These are phyloP conservation scores for Mycena epipterygia DNA, from an alignment of 768 basidiomycete genomes.

Conservation along the genomic window DNA sequence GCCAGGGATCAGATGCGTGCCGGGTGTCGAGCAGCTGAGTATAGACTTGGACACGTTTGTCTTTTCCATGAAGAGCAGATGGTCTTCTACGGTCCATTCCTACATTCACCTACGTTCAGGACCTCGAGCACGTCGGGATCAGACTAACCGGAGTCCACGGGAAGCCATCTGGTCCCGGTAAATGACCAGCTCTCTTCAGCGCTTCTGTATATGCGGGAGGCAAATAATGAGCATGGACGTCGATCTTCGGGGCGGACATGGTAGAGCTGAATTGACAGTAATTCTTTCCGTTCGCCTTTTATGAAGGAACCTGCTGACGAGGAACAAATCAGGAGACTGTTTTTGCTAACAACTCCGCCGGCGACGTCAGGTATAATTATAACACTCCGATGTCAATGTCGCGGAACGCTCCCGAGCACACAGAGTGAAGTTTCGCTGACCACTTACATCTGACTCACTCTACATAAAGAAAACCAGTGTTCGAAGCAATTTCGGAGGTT, in stretches of 20 bases:
- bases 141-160: slow-evolving; percentile 10
- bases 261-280: background rate
- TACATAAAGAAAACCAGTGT: no score
- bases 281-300: no score
- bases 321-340: no score
- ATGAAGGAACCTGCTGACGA: no score
- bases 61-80: slow-evolving; percentile 23
- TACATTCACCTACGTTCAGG: background rate
- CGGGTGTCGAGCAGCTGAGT: slow-evolving; percentile 25
- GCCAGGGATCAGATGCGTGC: slow-evolving; percentile 24
- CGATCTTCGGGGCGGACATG: background rate
- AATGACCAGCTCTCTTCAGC: slow-evolving; percentile 11
- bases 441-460: no score
- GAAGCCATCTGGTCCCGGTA: slow-evolving; percentile 25
- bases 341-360: no score
- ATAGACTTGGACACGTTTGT: slow-evolving; percentile 19
- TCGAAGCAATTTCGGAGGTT: no score
- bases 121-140: no score
- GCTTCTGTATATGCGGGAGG: slow-evolving; percentile 12
- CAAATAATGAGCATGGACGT: slow-evolving; percentile 3
- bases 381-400: no score
- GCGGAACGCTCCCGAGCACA: no score
- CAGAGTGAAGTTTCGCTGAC: no score
- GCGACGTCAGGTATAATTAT: no score
- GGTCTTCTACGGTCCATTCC: slow-evolving; percentile 19